phyloP scores from a whole-genome alignment of 306 rosid genomes.

The Dryas alaskensis region DNA sequence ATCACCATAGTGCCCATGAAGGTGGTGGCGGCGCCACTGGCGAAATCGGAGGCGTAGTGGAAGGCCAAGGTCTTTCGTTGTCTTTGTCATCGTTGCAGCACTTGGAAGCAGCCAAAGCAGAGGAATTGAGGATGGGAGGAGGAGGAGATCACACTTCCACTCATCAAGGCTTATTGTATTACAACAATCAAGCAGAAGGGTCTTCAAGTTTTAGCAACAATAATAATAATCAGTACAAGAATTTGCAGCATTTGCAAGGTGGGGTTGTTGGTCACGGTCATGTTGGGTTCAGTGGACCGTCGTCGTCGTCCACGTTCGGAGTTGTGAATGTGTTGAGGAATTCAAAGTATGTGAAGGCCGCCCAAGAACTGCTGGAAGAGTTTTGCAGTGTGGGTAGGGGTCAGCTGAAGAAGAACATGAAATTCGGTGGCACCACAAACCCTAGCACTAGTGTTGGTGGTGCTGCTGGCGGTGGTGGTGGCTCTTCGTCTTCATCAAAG shows the following conservation, averaged over 20 bases:
- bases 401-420: slow-evolving; percentile 58
- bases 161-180: slow-evolving; percentile 35
- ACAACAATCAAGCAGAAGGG: slow-evolving; percentile 37
- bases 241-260: slow-evolving; percentile 34
- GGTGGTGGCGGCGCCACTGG: slow-evolving; percentile 10
- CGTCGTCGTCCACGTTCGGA: slow-evolving; percentile 28
- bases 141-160: too few relatives aligned
- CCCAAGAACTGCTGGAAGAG: slow-evolving; percentile 77
- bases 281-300: slow-evolving; percentile 44
- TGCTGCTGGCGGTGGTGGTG: slow-evolving; percentile 20
- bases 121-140: slow-evolving; percentile 54
- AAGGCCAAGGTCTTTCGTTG: slow-evolving; percentile 70
- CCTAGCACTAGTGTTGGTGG: slow-evolving; percentile 41
- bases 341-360: slow-evolving; percentile 70
- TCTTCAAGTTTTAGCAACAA: slow-evolving; percentile 21
- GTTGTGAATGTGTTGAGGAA: slow-evolving; percentile 64
- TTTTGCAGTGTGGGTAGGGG: slow-evolving; percentile 86
- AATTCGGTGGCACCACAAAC: slow-evolving; percentile 48
- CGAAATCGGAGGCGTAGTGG: slow-evolving; percentile 42
- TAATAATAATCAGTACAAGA: slow-evolving; percentile 44
- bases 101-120: slow-evolving; percentile 68
- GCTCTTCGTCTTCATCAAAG: slow-evolving; percentile 56
- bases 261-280: slow-evolving; percentile 27
- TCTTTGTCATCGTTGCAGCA: slow-evolving; percentile 58
- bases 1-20: slow-evolving; percentile 28